A percentile compares a stretch with the other conserved stretches of the same genome.
Evolutionary conservation across 768 basidiomycete species (phyloP).

Genomic region (Sutorius australiensis): DNA sequence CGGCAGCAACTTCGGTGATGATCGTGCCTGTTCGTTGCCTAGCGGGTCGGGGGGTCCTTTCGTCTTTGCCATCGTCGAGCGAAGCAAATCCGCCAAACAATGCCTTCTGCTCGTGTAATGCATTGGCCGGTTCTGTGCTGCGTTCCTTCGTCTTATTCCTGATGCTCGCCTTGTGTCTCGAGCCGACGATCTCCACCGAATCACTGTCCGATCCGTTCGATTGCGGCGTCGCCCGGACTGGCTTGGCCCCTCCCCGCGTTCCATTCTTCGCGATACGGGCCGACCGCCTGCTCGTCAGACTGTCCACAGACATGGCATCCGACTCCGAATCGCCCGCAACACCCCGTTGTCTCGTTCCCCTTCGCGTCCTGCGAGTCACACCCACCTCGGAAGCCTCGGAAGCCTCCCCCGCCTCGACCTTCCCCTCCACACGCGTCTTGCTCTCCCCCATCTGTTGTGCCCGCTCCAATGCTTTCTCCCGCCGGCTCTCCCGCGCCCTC

Average conservation of each 20-base stretch:
- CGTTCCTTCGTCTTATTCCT: neutral
- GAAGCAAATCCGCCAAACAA: neutral
- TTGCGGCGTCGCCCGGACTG: neutral
- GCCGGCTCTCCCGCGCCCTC: conserved; percentile 13
- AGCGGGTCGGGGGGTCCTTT: conserved; percentile 26
- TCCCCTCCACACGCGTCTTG: conserved; percentile 1
- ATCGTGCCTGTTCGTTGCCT: neutral
- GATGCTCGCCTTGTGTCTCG: neutral
- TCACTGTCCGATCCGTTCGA: conserved; percentile 4
- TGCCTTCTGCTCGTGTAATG: neutral
- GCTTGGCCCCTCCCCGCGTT: neutral
- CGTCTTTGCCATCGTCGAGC: conserved; percentile 10
- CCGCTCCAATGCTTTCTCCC: conserved; percentile 23
- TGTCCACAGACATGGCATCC: conserved; percentile 31
- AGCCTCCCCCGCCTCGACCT: neutral
- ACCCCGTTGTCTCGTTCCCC: neutral
- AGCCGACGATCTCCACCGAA: neutral
- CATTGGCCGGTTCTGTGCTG: neutral
- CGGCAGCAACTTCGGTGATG: neutral
- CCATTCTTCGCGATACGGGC: conserved; percentile 3
- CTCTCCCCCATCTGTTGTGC: conserved; percentile 9
- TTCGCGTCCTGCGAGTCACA: conserved; percentile 1
- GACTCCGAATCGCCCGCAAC: conserved; percentile 17
- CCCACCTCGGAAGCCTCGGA: conserved; percentile 11
- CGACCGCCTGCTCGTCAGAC: conserved; percentile 9